These are phyloP conservation scores for Saccharomyces hybrid DNA, from an alignment of 1,139 yeast genomes.

Conservation along the genomic window DNA sequence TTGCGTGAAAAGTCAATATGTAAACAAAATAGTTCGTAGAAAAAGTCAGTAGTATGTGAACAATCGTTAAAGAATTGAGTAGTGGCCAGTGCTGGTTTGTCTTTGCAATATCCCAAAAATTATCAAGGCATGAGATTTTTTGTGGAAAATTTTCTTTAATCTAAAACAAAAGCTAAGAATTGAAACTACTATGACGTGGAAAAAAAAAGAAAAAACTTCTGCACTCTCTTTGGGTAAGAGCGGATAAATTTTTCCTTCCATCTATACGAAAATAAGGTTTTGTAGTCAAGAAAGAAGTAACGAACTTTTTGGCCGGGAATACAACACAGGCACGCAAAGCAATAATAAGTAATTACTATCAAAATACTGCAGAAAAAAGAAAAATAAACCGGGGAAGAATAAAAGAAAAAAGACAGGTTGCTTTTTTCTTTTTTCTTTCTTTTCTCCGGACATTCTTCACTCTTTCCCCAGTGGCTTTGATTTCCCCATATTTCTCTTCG, in stretches of 20 bases:
- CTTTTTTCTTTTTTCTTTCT: no score
- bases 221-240: not conserved
- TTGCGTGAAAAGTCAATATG: not conserved
- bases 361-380: not conserved
- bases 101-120: no score
- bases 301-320: not conserved
- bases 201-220: not conserved
- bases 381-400: not conserved
- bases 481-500: no score
- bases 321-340: not conserved
- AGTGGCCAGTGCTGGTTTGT: constrained; percentile 2
- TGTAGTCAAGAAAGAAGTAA: not conserved
- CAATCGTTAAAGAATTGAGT: not conserved
- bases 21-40: not conserved
- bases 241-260: not conserved
- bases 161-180: not conserved
- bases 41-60: not conserved
- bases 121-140: no score
- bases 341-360: not conserved
- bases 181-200: not conserved
- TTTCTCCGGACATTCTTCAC: no score
- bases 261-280: not conserved
- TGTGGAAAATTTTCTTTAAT: not conserved
- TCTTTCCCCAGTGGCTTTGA: no score
- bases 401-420: no score